phyloP scores from a whole-genome alignment of 2,329 filamentous ascomycete species.

The Chalaropsis ovoidea region DNA sequence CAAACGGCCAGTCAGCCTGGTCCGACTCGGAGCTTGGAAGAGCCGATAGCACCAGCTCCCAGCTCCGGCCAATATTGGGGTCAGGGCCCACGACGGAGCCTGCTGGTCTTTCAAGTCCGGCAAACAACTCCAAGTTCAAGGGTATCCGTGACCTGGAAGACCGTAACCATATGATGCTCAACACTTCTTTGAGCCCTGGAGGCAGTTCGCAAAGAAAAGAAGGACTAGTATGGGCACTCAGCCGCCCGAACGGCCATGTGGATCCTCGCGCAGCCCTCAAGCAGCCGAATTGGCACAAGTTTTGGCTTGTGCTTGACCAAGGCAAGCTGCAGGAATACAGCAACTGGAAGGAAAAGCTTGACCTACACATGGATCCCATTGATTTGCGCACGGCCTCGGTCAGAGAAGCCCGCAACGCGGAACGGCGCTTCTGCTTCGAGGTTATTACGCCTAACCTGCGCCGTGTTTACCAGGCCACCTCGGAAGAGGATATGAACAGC shows the following conservation, averaged over 20 bases:
- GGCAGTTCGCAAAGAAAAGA: slow-evolving; percentile 71
- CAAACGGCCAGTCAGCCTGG: slow-evolving; percentile 37
- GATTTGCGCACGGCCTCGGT: slow-evolving; percentile 95
- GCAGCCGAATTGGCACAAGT: slow-evolving; percentile 99
- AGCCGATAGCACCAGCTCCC: slow-evolving; percentile 64
- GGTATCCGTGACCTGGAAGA: slow-evolving; percentile 90
- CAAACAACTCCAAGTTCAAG: slow-evolving; percentile 59
- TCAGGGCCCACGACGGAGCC: slow-evolving; percentile 12
- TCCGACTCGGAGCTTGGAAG: slow-evolving; percentile 62
- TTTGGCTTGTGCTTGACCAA: slow-evolving; percentile 97
- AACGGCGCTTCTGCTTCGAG: slow-evolving; percentile 94
- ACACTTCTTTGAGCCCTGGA: slow-evolving; percentile 44
- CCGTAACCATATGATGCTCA: slow-evolving; percentile 46
- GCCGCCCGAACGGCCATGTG: slow-evolving; percentile 83
- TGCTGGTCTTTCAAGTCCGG: slow-evolving; percentile 38
- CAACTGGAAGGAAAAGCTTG: slow-evolving; percentile 96
- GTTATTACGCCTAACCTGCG: slow-evolving; percentile 96
- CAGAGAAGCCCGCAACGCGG: slow-evolving; percentile 85
- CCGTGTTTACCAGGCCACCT: slow-evolving; percentile 92
- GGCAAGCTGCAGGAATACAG: slow-evolving; percentile 96
- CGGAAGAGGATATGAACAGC: slow-evolving; percentile 93
- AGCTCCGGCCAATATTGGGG: slow-evolving; percentile 41
- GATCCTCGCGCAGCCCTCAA: slow-evolving; percentile 82
- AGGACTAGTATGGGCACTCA: slow-evolving; percentile 87
- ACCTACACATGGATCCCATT: slow-evolving; percentile 95